These are phyloP conservation scores for Neltuma alba DNA, from an alignment of 306 rosid species.

Conservation along the genomic window DNA sequence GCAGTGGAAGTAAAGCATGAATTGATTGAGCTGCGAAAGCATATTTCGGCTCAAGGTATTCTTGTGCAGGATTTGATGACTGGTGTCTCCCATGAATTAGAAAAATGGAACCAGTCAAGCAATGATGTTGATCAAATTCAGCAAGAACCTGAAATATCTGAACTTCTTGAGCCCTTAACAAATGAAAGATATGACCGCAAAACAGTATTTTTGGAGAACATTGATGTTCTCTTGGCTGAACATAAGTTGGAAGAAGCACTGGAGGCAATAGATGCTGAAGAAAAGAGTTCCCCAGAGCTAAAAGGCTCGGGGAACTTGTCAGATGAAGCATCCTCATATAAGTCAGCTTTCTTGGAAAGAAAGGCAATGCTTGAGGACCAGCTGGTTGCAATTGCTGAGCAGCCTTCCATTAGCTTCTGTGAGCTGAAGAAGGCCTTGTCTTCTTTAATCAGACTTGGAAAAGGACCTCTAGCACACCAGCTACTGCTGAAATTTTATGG, in stretches of 20 bases:
- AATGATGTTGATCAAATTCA: constrained; percentile 46
- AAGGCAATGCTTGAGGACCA: constrained; percentile 72
- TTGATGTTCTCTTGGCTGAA: constrained; percentile 85
- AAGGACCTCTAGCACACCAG: constrained; percentile 86
- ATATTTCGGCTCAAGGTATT: constrained; percentile 85
- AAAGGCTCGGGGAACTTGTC: constrained; percentile 62
- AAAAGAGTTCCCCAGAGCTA: constrained; percentile 64
- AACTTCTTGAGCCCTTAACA: constrained; percentile 62
- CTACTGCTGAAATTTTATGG: constrained; percentile 66
- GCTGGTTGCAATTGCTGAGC: constrained; percentile 65
- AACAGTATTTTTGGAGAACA: constrained; percentile 61
- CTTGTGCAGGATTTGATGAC: constrained; percentile 94
- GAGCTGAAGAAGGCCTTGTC: constrained; percentile 76
- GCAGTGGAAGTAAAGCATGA: constrained; percentile 94
- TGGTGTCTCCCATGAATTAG: constrained; percentile 88
- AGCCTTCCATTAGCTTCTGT: constrained; percentile 60
- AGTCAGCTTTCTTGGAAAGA: constrained; percentile 64
- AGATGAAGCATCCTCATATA: constrained; percentile 60
- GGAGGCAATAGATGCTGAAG: constrained; percentile 87
- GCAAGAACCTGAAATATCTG: constrained; percentile 46
- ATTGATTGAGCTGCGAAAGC: constrained; percentile 85
- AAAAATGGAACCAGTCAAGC: constrained; percentile 69
- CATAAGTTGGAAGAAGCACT: constrained; percentile 89
- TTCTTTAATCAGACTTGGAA: constrained; percentile 82
- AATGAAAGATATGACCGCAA: constrained; percentile 50